A percentile compares a stretch with the other conserved stretches of the same genome.
Conservation (phyloP, 2,329 filamentous ascomycete species). For the Ophiostoma pallidulum region DNA sequence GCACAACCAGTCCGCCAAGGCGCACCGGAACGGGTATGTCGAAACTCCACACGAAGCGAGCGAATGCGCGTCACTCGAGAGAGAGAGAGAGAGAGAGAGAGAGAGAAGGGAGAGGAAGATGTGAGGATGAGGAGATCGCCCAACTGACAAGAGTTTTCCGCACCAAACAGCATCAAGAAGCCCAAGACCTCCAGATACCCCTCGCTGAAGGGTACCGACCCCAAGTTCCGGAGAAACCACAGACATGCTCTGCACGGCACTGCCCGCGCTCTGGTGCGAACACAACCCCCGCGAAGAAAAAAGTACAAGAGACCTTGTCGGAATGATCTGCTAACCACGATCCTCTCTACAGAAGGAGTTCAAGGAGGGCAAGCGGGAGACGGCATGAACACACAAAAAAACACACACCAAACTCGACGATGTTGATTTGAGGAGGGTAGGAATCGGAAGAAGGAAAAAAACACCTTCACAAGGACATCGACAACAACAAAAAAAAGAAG, state of each 20-base stretch:
- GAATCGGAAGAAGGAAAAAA: constrained; percentile 4
- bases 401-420: not conserved
- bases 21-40: constrained; percentile 95
- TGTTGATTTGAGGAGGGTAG: constrained; percentile 3
- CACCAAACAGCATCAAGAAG: constrained; percentile 84
- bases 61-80: too few species aligned
- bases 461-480: not conserved
- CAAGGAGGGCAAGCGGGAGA: constrained; percentile 60
- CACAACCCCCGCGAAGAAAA: too few species aligned
- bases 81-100: too few species aligned
- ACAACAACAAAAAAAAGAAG: constrained; percentile 6
- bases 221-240: constrained; percentile 99
- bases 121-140: not conserved
- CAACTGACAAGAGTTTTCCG: constrained; percentile 4
- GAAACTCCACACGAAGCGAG: not conserved
- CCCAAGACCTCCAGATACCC: constrained; percentile 98
- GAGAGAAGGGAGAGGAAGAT: not conserved
- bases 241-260: constrained; percentile 99
- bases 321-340: too few species aligned
- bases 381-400: constrained; percentile 21
- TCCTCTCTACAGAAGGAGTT: constrained; percentile 79
- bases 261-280: constrained; percentile 83
- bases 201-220: constrained; percentile 96
- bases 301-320: too few species aligned
- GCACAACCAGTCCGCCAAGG: constrained; percentile 97